These are phyloP conservation scores for Scedosporium boydii DNA, from an alignment of 2,329 filamentous ascomycete species.

Conservation along the genomic window DNA sequence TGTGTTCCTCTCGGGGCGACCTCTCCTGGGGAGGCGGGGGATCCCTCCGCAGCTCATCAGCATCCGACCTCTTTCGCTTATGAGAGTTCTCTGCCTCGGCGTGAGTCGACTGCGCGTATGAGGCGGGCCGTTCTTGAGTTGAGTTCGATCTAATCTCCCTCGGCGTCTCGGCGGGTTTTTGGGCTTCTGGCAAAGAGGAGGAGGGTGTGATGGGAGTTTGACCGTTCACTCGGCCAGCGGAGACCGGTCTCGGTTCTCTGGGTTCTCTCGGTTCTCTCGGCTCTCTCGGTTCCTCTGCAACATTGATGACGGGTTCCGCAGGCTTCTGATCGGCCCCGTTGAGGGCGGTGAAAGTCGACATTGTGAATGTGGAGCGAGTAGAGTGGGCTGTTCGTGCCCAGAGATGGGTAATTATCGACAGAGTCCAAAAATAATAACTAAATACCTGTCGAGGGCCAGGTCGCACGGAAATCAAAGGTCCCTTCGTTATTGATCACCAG, in stretches of 20 bases:
- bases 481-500: background rate
- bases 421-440: background rate
- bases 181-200: slow-evolving; percentile 15
- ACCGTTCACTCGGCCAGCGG: slow-evolving; percentile 4
- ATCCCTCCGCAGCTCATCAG: slow-evolving; percentile 39
- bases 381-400: background rate
- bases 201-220: background rate
- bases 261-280: too few relatives aligned
- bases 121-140: slow-evolving; percentile 29
- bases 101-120: slow-evolving; percentile 29
- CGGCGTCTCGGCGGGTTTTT: slow-evolving; percentile 10
- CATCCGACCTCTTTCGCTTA: slow-evolving; percentile 63
- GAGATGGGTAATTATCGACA: too few relatives aligned
- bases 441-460: too few relatives aligned
- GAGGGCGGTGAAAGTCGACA: slow-evolving; percentile 44
- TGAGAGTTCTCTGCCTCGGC: slow-evolving; percentile 37
- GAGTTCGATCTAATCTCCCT: slow-evolving; percentile 32
- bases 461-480: background rate
- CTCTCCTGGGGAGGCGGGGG: slow-evolving; percentile 18
- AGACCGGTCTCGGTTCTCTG: background rate
- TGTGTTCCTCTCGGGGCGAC: slow-evolving; percentile 21
- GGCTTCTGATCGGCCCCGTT: slow-evolving; percentile 39
- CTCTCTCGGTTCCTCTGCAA: slow-evolving; percentile 1
- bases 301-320: slow-evolving; percentile 21
- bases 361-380: slow-evolving; percentile 14